Evolutionary conservation across 1,284 basidiomycete genomes (phyloP), one percentile per base, ranked within the genome.

Genomic region (Cutaneotrichosporon cyanovorans): DNA sequence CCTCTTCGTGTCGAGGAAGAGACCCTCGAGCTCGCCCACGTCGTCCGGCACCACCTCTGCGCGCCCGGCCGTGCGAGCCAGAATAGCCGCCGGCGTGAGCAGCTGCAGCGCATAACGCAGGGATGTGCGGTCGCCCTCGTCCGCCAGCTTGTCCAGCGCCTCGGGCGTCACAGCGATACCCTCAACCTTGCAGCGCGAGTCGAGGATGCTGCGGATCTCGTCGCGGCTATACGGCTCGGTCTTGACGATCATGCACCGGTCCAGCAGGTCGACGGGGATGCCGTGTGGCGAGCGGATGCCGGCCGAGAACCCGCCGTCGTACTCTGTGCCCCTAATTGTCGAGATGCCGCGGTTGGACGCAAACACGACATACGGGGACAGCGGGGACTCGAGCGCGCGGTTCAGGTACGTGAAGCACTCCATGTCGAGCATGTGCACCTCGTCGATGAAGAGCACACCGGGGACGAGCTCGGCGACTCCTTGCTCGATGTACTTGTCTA

Each of bases 341-440:
- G 86, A 81, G 59, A 89, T 84, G 4, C 93, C 95, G 25, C 95
- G 80, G 71, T 98, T 98, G 20, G 92, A 95, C 1, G 95, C 95
- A 46, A 97, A 78, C 58, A 98, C 87, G 38, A 98, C 93, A 15
- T 95, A 95, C 0, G 95, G 93, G 14, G 90, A 89, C 82, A 98
- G 90, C 15, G 88, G 84, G 1, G 89, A 91, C 72, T 98, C 93
- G 45, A 98, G 78, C 8, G 96, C 80, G 12, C 91, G 85, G 73
- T 98, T 98, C 42, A 98, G 80, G 74, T 95, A 98, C 8, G 93
- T 97, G 76, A 97, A 98, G 72, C 92, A 96, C 72, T 98, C 95
- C 66, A 97, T 92, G 72, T 98, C 93, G 56, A 98, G 83, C 93
- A 97, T 97, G 75, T 98, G 93, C 18, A 97, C 91, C 80, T 98